Conservation (phyloP, 2,329 filamentous ascomycete genomes). For the Sphaerulina musiva region DNA sequence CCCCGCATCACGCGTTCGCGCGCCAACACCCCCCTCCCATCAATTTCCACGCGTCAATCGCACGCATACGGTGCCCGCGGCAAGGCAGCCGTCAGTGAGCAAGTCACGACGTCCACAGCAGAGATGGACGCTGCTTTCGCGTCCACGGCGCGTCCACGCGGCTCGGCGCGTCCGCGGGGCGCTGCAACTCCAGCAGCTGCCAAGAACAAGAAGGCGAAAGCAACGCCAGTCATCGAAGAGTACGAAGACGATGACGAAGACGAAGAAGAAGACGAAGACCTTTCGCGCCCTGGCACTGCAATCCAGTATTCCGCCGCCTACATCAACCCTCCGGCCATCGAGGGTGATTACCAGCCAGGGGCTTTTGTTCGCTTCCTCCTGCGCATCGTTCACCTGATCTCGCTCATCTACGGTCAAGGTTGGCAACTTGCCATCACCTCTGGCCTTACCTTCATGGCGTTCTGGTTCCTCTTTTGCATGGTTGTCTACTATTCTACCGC, state of each 20-base stretch:
- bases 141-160: slow-evolving; percentile 7
- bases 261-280: slow-evolving; percentile 1
- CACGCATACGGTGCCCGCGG: slow-evolving; percentile 20
- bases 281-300: slow-evolving; percentile 6
- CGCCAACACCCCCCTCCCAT: slow-evolving; percentile 13
- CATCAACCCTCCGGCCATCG: slow-evolving; percentile 2
- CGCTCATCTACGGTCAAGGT: slow-evolving; percentile 4
- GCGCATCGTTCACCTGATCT: slow-evolving; percentile 10
- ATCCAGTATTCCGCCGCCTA: slow-evolving; percentile 11
- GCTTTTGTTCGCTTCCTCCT: slow-evolving; percentile 9
- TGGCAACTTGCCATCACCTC: not conserved
- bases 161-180: slow-evolving; percentile 4
- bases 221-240: slow-evolving; percentile 4
- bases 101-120: slow-evolving; percentile 11
- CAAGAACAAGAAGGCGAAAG: not conserved
- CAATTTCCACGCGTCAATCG: slow-evolving; percentile 14
- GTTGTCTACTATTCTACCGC: not conserved
- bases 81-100: slow-evolving; percentile 14
- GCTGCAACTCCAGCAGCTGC: not conserved
- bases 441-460: not conserved
- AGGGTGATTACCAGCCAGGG: not conserved
- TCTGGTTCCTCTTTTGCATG: not conserved
- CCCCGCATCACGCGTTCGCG: slow-evolving; percentile 15
- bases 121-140: slow-evolving; percentile 16
- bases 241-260: not conserved